Conservation (phyloP, 2,329 filamentous ascomycete genomes). For the Periglandula ipomoeae region DNA sequence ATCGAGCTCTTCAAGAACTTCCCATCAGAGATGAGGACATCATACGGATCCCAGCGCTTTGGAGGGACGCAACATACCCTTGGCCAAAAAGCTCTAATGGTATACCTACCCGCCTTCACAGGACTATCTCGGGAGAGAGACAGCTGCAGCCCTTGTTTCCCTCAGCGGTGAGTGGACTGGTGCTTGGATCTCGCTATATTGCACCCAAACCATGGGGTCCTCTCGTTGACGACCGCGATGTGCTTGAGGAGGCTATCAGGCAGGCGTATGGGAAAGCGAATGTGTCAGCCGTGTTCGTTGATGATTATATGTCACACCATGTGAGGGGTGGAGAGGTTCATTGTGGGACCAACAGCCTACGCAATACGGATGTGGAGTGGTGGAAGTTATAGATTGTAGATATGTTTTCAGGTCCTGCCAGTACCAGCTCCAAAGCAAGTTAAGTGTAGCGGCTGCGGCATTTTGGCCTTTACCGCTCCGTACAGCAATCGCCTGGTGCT, state of each 20-base stretch:
- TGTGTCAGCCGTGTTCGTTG: slow-evolving; percentile 13
- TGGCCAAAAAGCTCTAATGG: background rate
- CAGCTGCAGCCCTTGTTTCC: slow-evolving; percentile 9
- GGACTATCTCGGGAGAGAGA: background rate
- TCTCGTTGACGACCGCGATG: slow-evolving; percentile 13
- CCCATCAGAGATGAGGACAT: slow-evolving; percentile 6
- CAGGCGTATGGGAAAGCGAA: slow-evolving; percentile 11
- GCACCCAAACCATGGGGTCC: slow-evolving; percentile 16
- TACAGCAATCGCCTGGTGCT: no score
- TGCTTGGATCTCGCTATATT: slow-evolving; percentile 11
- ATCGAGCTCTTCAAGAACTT: slow-evolving; percentile 6
- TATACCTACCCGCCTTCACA: background rate
- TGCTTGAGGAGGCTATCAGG: slow-evolving; percentile 12
- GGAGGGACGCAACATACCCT: slow-evolving; percentile 5
- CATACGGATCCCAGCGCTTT: slow-evolving; percentile 6
- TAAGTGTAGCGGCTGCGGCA: no score
- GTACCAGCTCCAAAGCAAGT: no score
- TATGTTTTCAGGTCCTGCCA: no score
- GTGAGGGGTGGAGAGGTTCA: slow-evolving; percentile 15
- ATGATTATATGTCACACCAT: slow-evolving; percentile 17
- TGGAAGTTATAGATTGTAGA: no score
- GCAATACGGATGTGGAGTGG: slow-evolving; percentile 7
- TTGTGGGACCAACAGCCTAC: slow-evolving; percentile 16
- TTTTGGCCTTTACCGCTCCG: no score
- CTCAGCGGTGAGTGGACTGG: slow-evolving; percentile 9